Conservation (phyloP, 2,329 filamentous ascomycete species). For the Alternaria incomplexa region DNA sequence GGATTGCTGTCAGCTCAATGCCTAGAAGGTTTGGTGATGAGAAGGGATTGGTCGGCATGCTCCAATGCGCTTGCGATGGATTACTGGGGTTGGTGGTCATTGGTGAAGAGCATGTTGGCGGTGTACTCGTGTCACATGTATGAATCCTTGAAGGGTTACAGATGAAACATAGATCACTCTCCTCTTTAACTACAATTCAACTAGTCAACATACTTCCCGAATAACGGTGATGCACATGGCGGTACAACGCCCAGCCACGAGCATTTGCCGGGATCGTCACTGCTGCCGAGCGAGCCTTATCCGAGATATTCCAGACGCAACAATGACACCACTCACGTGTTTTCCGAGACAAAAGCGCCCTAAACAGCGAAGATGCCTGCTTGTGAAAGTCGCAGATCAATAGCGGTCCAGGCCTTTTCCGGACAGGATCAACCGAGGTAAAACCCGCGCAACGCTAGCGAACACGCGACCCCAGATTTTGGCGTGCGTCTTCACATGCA, state of each 20-base stretch:
- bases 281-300: background rate
- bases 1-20: background rate
- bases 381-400: constrained; percentile 12
- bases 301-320: constrained; percentile 1
- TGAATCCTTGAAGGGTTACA: constrained; percentile 37
- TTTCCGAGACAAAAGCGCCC: background rate
- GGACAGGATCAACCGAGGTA: constrained; percentile 20
- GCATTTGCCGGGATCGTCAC: constrained; percentile 1
- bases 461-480: constrained; percentile 17
- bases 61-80: background rate
- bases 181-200: background rate
- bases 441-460: constrained; percentile 10
- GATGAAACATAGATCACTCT: constrained; percentile 1
- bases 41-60: constrained; percentile 1
- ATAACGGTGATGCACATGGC: background rate
- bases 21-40: background rate
- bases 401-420: constrained; percentile 18
- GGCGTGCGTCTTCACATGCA: constrained; percentile 40
- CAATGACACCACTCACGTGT: constrained; percentile 8
- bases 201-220: background rate
- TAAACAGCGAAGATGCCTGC: background rate
- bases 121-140: constrained; percentile 33
- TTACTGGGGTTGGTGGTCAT: constrained; percentile 11
- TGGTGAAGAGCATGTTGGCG: constrained; percentile 3
- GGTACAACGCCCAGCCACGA: background rate